phyloP scores from a whole-genome alignment of 345 rosid species.

The Sisymbrium altissimum region DNA sequence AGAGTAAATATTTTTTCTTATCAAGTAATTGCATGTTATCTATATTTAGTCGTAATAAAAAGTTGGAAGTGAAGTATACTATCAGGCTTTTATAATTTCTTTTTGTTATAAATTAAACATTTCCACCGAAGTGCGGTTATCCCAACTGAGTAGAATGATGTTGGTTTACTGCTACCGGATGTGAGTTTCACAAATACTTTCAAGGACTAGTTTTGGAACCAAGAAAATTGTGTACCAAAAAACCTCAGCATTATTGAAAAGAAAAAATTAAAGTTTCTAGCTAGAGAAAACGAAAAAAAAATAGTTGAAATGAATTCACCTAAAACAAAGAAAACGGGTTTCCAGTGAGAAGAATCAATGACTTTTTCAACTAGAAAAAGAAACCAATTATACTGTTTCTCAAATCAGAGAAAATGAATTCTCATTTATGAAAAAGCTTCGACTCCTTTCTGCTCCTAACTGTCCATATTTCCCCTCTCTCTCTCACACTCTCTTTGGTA shows the following conservation, averaged over 20 bases:
- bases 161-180: neutral
- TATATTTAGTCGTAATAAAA: neutral
- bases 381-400: slow-evolving; percentile 21
- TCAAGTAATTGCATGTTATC: slow-evolving; percentile 2
- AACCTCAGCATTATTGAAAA: neutral
- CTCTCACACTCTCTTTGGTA: neutral
- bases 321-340: neutral
- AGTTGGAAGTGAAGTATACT: neutral
- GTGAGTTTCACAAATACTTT: neutral
- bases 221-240: too few relatives aligned
- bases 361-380: slow-evolving; percentile 33
- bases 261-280: neutral
- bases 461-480: slow-evolving; percentile 17
- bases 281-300: neutral
- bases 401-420: slow-evolving; percentile 13
- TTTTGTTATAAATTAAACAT: too few relatives aligned
- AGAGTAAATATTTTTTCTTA: neutral
- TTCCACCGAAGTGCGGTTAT: too few relatives aligned
- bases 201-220: neutral
- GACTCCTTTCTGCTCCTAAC: slow-evolving; percentile 26
- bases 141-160: neutral
- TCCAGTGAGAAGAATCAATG: slow-evolving; percentile 39
- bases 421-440: slow-evolving; percentile 44
- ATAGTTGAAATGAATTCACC: neutral
- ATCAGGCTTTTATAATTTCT: too few relatives aligned